Evolutionary conservation across 2,329 filamentous ascomycete genomes (phyloP), one percentile per base, ranked within the genome.

Genomic region (Xylariomycetidae sp.): DNA sequence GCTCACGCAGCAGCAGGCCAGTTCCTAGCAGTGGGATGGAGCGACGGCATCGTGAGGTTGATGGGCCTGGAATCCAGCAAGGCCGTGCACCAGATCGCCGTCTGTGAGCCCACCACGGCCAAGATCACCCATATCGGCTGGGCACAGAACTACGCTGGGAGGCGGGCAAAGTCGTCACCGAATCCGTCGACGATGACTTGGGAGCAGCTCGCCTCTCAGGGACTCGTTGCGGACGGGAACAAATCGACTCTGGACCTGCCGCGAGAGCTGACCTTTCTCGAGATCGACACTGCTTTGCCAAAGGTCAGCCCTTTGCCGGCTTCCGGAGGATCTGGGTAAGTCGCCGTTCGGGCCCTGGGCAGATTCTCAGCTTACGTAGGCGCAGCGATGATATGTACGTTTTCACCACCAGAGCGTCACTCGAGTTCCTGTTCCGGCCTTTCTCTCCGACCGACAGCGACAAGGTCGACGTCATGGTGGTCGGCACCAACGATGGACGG

Each of bases 41-140:
- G 76, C 46, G 86, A 94, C 63, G 84, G 85, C 18, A 74, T 75
- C 6, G 76, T 92, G 14, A 79, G 86, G 37, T 63, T 94, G 22
- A 74, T 90, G 56, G 84, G 83, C 39, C 64, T 87, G 15, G 87
- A 92, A 56, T 89, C 78, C 48, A 84, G 79, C 57, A 94, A 90
- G 60, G 76, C 82, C 10, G 78, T 88, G 14, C 83, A 92, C 56
- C 76, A 83, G 49, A 81, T 85, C 49, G 60, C 60, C 12, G 62
- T 79, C 34, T 68, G 63, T 49, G 65, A 65, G 29, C 60, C 58
- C 25, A 48, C 52, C 40, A 60, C 60, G 27, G 55, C 55, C 27
- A 62, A 46, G 46, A 68, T 76, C 44, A 65, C 63, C n/a, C 66
- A 68, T 38, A 70, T 76, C 37, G 67, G 64, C 35, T 76, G 73